A percentile compares a stretch with the other conserved stretches of the same genome.
These are phyloP conservation scores for Cyclanthera cordifolia DNA, from an alignment of 306 rosid species.

Conservation along the genomic window DNA sequence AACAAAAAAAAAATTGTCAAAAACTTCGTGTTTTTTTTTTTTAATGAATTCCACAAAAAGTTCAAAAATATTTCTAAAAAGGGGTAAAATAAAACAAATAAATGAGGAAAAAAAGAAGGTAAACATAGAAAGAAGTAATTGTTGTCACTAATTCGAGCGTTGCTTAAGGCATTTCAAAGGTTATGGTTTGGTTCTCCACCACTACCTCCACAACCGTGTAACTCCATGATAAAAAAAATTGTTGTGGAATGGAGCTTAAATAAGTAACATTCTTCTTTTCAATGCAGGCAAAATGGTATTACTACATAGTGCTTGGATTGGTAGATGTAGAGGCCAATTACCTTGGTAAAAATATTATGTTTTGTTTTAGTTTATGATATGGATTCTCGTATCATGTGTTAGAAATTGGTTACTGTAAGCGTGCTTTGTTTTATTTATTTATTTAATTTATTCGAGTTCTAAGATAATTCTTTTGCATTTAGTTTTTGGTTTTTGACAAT, in stretches of 20 bases:
- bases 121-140: background rate
- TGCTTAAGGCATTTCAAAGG: no score
- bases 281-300: slow-evolving; percentile 82
- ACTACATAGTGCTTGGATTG: slow-evolving; percentile 64
- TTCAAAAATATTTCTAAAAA: background rate
- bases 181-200: no score
- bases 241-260: background rate
- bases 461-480: background rate
- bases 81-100: background rate
- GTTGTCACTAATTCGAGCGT: no score
- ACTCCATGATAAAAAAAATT: background rate
- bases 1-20: background rate
- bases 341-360: slow-evolving; percentile 43
- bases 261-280: slow-evolving; percentile 4
- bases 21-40: background rate
- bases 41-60: background rate
- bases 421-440: no score
- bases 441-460: background rate
- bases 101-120: background rate
- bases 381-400: background rate
- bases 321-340: slow-evolving; percentile 94
- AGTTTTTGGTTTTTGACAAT: background rate
- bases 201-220: no score
- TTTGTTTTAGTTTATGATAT: background rate
- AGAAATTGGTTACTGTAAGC: background rate